phyloP scores from a whole-genome alignment of 129 eudicot species.

The Centrapalus pauciflorus region DNA sequence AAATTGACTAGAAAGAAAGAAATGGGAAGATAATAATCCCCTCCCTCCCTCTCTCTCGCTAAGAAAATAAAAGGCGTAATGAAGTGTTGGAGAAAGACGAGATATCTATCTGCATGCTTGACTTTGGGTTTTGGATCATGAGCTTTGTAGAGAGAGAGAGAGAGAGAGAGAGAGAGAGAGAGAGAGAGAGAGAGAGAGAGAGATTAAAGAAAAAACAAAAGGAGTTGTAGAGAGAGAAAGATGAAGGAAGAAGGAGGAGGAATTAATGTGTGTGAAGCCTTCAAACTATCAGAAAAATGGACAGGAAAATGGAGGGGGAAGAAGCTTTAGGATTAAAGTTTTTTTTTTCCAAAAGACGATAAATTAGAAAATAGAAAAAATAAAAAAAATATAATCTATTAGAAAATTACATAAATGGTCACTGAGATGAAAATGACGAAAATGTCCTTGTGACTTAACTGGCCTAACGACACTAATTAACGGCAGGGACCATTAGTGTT shows the following conservation, averaged over 20 bases:
- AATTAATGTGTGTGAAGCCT: constrained; percentile 72
- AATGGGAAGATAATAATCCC: constrained; percentile 27
- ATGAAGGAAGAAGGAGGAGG: constrained; percentile 19
- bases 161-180: too few relatives aligned
- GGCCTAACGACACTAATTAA: too few relatives aligned
- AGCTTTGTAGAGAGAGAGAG: too few relatives aligned
- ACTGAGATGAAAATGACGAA: too few relatives aligned
- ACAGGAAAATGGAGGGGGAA: too few relatives aligned
- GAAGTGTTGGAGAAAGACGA: neutral
- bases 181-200: constrained; percentile 25
- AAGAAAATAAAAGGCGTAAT: neutral
- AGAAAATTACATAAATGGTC: too few relatives aligned
- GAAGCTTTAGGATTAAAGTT: too few relatives aligned
- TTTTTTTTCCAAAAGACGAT: too few relatives aligned
- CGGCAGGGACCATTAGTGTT: too few relatives aligned
- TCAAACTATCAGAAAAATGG: constrained; percentile 44
- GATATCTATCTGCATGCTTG: constrained; percentile 71
- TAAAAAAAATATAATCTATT: too few relatives aligned
- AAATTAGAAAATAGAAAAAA: too few relatives aligned
- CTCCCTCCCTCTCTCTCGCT: constrained; percentile 24
- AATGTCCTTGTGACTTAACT: too few relatives aligned
- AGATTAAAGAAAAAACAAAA: constrained; percentile 21
- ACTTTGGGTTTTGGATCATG: constrained; percentile 45
- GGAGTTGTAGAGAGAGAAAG: constrained; percentile 9
- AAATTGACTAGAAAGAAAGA: constrained; percentile 34